These are phyloP conservation scores for Trapa incisa DNA, from an alignment of 345 rosid species.

Conservation along the genomic window DNA sequence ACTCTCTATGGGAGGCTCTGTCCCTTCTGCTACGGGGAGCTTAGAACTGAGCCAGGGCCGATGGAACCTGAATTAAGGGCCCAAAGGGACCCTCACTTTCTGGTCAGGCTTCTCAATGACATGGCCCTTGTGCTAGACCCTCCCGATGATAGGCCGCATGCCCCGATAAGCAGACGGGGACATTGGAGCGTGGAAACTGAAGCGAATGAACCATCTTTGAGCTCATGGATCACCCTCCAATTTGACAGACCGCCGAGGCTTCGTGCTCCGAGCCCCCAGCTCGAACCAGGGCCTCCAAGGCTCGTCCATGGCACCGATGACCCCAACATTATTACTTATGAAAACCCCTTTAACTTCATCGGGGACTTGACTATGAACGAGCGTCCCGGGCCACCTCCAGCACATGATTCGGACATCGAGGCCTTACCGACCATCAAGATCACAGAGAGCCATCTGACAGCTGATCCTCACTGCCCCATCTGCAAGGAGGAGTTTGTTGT, in stretches of 20 bases:
- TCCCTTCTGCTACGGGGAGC: slow-evolving; percentile 35
- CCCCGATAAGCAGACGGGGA: slow-evolving; percentile 6
- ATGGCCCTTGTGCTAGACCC: slow-evolving; percentile 20
- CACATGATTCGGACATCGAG: slow-evolving; percentile 30
- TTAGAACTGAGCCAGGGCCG: slow-evolving; percentile 36
- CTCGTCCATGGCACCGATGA: neutral
- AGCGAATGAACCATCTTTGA: neutral
- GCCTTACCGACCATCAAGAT: slow-evolving; percentile 30
- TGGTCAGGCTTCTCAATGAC: slow-evolving; percentile 13
- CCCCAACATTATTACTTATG: neutral
- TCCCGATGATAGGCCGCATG: neutral
- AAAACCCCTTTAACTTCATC: neutral
- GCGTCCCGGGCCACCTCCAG: slow-evolving; percentile 39
- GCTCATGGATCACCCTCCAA: slow-evolving; percentile 51
- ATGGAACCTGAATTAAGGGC: slow-evolving; percentile 8
- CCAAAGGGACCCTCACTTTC: neutral
- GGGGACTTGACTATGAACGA: slow-evolving; percentile 17
- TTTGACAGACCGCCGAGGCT: slow-evolving; percentile 17
- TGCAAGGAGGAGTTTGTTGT: slow-evolving; percentile 65
- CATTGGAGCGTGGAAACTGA: slow-evolving; percentile 29
- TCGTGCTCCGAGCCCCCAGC: neutral
- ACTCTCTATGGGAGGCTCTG: slow-evolving; percentile 30
- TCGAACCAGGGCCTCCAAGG: neutral
- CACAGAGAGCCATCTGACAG: slow-evolving; percentile 18
- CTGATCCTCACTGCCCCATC: slow-evolving; percentile 42